Conservation (phyloP, 2,329 filamentous ascomycete species). For the Arthrobotrys iridis region DNA sequence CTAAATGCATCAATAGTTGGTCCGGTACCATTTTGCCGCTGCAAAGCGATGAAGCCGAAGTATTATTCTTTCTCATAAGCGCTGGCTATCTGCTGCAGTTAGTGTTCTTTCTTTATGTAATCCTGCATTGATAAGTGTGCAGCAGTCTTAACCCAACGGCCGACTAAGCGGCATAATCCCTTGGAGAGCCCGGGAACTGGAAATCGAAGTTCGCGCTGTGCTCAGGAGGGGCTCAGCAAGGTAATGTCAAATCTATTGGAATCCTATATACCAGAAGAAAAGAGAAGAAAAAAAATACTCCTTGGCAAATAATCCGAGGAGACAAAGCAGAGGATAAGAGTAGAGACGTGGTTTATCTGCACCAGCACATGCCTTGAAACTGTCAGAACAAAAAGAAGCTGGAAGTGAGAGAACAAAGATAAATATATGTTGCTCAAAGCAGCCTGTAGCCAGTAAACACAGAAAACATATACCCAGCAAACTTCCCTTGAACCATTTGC, state of each 20-base stretch:
- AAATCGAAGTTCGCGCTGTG: no score
- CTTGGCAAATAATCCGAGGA: not conserved
- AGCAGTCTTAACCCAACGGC: no score
- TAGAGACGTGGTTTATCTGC: conserved; percentile 51
- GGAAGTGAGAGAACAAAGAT: not conserved
- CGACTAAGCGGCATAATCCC: no score
- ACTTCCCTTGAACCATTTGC: conserved; percentile 20
- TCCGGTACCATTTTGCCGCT: not conserved
- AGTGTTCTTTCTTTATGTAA: no score
- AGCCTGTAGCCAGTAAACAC: conserved; percentile 26
- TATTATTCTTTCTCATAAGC: no score
- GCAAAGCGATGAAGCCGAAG: not conserved
- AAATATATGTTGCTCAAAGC: not conserved
- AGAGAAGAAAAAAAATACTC: not conserved
- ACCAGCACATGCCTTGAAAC: conserved; percentile 27
- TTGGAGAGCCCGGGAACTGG: no score
- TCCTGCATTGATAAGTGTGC: no score
- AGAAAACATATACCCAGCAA: conserved; percentile 18
- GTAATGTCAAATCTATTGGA: conserved; percentile 28
- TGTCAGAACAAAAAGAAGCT: not conserved
- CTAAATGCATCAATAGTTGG: not conserved
- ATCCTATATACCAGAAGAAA: conserved; percentile 47
- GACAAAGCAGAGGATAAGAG: conserved; percentile 36
- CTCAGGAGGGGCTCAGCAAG: not conserved
- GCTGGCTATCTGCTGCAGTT: no score